Percentiles rank a stretch among this genome's conserved stretches.
Evolutionary conservation across 257 asterid genomes (phyloP).

Genomic region (Solanum appendiculatum): DNA sequence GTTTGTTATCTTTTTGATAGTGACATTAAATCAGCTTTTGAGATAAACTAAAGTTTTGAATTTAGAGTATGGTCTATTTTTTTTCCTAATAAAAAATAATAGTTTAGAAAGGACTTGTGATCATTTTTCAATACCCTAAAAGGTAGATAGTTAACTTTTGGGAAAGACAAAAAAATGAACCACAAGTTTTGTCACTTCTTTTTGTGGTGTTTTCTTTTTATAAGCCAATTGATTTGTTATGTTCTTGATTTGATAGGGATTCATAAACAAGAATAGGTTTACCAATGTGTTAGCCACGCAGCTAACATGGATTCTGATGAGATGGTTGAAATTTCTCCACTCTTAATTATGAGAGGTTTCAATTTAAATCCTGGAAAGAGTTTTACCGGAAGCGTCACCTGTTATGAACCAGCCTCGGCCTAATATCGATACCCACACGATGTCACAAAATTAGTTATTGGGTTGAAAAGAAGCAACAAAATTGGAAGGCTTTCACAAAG

Average conservation of each 20-base stretch:
- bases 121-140: neutral
- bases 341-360: too few species aligned
- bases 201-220: neutral
- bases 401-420: too few species aligned
- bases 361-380: too few species aligned
- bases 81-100: neutral
- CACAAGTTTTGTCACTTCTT: neutral
- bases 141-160: neutral
- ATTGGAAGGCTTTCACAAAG: neutral
- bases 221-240: neutral
- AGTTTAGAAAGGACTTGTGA: neutral
- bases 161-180: neutral
- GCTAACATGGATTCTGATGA: too few species aligned
- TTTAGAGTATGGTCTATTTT: neutral
- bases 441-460: too few species aligned
- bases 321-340: accelerated
- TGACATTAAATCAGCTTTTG: neutral
- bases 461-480: neutral
- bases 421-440: too few species aligned
- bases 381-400: too few species aligned
- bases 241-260: neutral
- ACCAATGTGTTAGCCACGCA: neutral
- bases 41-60: neutral
- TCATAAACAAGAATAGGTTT: neutral
- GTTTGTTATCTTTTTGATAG: neutral